Evolutionary conservation across 306 rosid genomes (phyloP).

Genomic region (Cucumis melo): DNA sequence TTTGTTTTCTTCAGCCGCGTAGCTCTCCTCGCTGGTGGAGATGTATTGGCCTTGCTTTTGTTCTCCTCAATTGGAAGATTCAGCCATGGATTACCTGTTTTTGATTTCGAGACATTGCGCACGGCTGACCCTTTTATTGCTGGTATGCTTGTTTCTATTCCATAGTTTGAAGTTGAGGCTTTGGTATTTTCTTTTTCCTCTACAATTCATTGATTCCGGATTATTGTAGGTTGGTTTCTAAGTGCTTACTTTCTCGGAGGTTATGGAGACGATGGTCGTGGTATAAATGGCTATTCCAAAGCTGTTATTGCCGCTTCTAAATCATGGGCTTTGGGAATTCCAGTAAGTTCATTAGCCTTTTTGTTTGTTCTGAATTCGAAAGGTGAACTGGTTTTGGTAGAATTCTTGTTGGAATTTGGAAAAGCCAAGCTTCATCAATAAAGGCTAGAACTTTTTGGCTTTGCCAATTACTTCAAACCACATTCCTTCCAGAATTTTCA

Average conservation of each 20-base stretch:
- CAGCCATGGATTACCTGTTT: slow-evolving; percentile 65
- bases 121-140: slow-evolving; percentile 97
- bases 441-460: not conserved
- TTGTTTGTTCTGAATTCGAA: not conserved
- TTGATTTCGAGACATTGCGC: slow-evolving; percentile 57
- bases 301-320: slow-evolving; percentile 64
- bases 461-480: not conserved
- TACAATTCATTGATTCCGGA: slow-evolving; percentile 6
- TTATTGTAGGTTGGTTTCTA: slow-evolving; percentile 68
- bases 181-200: not conserved
- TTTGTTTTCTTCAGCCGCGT: slow-evolving; percentile 39
- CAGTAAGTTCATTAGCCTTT: slow-evolving; percentile 33
- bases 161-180: not conserved
- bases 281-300: slow-evolving; percentile 61
- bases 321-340: slow-evolving; percentile 90
- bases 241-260: slow-evolving; percentile 95
- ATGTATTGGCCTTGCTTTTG: slow-evolving; percentile 69
- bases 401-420: not conserved
- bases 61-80: slow-evolving; percentile 86
- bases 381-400: not conserved
- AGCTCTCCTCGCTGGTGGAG: slow-evolving; percentile 77
- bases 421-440: not conserved
- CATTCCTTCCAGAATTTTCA: not conserved
- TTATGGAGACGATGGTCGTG: slow-evolving; percentile 80
- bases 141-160: slow-evolving; percentile 30